These are phyloP conservation scores for Blastobotrys capitulatus DNA, from an alignment of 1,139 yeast species.

Conservation along the genomic window DNA sequence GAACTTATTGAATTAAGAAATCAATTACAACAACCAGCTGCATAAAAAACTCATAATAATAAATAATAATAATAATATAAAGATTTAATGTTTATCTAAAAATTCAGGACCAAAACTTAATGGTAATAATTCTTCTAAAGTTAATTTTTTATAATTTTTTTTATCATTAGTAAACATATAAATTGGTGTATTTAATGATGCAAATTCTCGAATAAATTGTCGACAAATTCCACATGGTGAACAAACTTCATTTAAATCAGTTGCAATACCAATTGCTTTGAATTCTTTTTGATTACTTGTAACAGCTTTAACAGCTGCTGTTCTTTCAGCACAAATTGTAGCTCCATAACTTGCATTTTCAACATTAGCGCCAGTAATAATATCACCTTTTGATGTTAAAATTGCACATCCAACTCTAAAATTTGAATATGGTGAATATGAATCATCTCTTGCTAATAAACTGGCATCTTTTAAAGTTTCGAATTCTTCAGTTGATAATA, in stretches of 20 bases:
- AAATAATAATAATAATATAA: constrained; percentile 5
- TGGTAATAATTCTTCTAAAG: constrained; percentile 38
- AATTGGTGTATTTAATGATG: constrained; percentile 29
- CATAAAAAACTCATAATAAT: not conserved
- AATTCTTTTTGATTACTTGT: constrained; percentile 44
- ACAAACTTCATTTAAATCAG: constrained; percentile 55
- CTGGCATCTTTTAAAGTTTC: constrained; percentile 11
- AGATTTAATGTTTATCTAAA: constrained; percentile 28
- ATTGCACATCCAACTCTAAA: constrained; percentile 84
- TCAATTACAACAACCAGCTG: constrained; percentile 17
- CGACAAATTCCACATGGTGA: constrained; percentile 95
- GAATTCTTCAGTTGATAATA: constrained; percentile 13
- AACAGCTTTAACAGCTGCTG: constrained; percentile 68
- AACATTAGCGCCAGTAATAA: constrained; percentile 72
- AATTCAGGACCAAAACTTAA: constrained; percentile 83
- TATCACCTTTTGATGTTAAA: constrained; percentile 46
- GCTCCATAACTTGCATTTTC: constrained; percentile 94
- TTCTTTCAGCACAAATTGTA: constrained; percentile 84
- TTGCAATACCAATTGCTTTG: constrained; percentile 64
- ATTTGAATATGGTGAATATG: constrained; percentile 81
- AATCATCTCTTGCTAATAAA: constrained; percentile 30
- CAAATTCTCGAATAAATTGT: constrained; percentile 79
- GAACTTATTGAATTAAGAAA: constrained; percentile 30
- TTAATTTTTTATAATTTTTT: not conserved
- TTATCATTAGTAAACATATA: constrained; percentile 24